A percentile compares a stretch with the other conserved stretches of the same genome.
These are phyloP conservation scores for Didymella glomerata DNA, from an alignment of 2,329 filamentous ascomycete genomes.

Conservation along the genomic window DNA sequence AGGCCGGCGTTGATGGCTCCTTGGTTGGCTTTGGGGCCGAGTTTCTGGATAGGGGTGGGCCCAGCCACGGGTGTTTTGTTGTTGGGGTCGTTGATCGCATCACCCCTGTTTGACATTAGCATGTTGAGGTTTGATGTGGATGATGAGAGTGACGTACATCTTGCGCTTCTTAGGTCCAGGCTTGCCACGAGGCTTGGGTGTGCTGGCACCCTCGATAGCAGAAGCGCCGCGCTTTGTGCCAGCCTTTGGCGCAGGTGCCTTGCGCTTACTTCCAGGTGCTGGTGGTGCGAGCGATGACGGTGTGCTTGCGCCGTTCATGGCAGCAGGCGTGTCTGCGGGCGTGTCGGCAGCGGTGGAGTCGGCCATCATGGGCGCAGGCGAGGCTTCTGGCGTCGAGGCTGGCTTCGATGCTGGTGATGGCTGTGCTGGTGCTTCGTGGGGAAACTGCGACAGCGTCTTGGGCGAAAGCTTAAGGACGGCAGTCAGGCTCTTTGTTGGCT, in stretches of 20 bases:
- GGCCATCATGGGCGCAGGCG: conserved; percentile 46
- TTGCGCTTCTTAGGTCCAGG: conserved; percentile 94
- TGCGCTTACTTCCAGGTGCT: conserved; percentile 73
- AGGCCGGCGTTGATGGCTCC: conserved; percentile 97
- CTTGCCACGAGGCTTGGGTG: conserved; percentile 79
- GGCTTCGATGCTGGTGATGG: conserved; percentile 46
- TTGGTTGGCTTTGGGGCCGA: conserved; percentile 95
- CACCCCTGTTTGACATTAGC: conserved; percentile 55
- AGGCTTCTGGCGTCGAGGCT: conserved; percentile 47
- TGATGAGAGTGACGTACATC: conserved; percentile 69
- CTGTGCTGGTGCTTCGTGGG: conserved; percentile 37
- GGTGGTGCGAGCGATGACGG: conserved; percentile 55
- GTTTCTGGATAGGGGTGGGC: conserved; percentile 71
- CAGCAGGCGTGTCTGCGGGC: conserved; percentile 54
- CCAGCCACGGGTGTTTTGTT: conserved; percentile 52
- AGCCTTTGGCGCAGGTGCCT: conserved; percentile 75
- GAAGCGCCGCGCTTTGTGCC: conserved; percentile 66
- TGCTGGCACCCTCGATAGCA: conserved; percentile 60
- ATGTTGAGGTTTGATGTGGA: conserved; percentile 23
- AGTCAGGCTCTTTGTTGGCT: conserved; percentile 44
- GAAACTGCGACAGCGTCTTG: conserved; percentile 41
- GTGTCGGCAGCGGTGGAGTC: conserved; percentile 50
- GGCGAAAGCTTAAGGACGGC: conserved; percentile 48
- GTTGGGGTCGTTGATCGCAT: conserved; percentile 56
- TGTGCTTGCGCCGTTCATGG: conserved; percentile 45